phyloP scores from a whole-genome alignment of 495 filamentous ascomycete species.

The Margaritispora aquatica region DNA sequence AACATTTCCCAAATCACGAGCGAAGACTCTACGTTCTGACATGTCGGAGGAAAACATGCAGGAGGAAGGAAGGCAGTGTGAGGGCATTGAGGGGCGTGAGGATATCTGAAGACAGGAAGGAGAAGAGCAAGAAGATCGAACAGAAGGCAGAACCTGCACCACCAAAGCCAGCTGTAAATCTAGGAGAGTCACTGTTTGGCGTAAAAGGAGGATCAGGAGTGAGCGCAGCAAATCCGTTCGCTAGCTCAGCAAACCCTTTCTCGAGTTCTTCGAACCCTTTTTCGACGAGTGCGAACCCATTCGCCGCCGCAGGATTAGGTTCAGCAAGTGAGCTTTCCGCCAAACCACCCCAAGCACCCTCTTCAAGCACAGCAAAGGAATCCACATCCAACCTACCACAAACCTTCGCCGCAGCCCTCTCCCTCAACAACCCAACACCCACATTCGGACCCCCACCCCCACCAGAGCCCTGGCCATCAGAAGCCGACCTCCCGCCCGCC shows the following conservation, averaged over 20 bases:
- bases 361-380: not conserved
- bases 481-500: conserved; percentile 53
- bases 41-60: conserved; percentile 73
- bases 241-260: conserved; percentile 38
- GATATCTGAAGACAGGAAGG: conserved; percentile 31
- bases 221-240: not conserved
- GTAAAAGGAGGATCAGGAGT: conserved; percentile 31
- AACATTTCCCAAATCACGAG: conserved; percentile 79
- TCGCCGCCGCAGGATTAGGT: conserved; percentile 23
- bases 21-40: conserved; percentile 78
- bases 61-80: conserved; percentile 75
- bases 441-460: conserved; percentile 37
- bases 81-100: conserved; percentile 62
- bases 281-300: conserved; percentile 34
- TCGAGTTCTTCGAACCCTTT: conserved; percentile 49
- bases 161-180: conserved; percentile 27
- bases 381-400: conserved; percentile 44
- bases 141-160: conserved; percentile 27
- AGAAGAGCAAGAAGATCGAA: conserved; percentile 18
- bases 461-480: conserved; percentile 68
- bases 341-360: conserved; percentile 23
- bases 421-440: conserved; percentile 36
- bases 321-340: conserved; percentile 23
- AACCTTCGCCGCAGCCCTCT: conserved; percentile 60
- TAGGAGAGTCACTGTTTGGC: conserved; percentile 53